A percentile compares a stretch with the other conserved stretches of the same genome.
Conservation (phyloP, 2,329 filamentous ascomycete species). For the Bipolaris zeicola region DNA sequence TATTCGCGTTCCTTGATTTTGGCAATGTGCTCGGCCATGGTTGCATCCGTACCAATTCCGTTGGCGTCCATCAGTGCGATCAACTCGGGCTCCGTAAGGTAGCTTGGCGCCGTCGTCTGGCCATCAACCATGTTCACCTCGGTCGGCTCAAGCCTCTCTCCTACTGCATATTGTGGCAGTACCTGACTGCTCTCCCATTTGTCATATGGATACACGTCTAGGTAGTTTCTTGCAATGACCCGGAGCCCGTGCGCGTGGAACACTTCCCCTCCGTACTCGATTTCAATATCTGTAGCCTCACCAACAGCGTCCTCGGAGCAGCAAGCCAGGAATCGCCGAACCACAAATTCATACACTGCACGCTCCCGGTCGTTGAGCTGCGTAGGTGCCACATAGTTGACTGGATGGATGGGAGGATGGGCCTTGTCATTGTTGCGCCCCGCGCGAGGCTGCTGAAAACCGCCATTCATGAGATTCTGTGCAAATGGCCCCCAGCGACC, state of each 20-base stretch:
- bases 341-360: constrained; percentile 89
- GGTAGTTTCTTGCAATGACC: constrained; percentile 87
- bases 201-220: constrained; percentile 95
- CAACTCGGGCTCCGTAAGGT: constrained; percentile 92
- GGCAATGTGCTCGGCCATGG: constrained; percentile 97
- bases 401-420: constrained; percentile 94
- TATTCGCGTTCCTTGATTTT: constrained; percentile 94
- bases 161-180: constrained; percentile 77
- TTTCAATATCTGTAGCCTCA: constrained; percentile 80
- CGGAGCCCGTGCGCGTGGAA: constrained; percentile 84
- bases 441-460: constrained; percentile 78
- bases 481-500: constrained; percentile 81
- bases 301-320: constrained; percentile 94
- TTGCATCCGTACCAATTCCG: constrained; percentile 96
- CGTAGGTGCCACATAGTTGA: constrained; percentile 74
- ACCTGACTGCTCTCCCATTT: constrained; percentile 90
- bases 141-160: constrained; percentile 83
- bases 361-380: constrained; percentile 69
- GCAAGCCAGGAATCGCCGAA: constrained; percentile 89
- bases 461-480: constrained; percentile 72
- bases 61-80: constrained; percentile 98
- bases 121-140: constrained; percentile 90
- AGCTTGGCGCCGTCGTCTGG: constrained; percentile 82
- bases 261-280: constrained; percentile 79
- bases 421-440: constrained; percentile 94